Conservation (phyloP, 805 yeast genomes). For the Ogataea degrootiae region DNA sequence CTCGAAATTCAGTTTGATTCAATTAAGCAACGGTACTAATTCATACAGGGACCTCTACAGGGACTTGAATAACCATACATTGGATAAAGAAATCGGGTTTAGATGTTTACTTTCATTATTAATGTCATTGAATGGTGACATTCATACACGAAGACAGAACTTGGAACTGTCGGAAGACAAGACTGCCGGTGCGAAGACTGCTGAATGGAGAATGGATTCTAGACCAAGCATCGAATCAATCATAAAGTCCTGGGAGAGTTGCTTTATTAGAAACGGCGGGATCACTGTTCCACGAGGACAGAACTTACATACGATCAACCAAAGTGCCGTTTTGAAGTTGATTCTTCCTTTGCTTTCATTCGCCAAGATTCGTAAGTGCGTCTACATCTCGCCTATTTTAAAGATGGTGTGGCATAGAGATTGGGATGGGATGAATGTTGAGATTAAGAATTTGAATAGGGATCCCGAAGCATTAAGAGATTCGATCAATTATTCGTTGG, state of each 20-base stretch:
- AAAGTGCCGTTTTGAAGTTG: constrained; percentile 54
- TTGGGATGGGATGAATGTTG: constrained; percentile 61
- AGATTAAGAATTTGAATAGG: constrained; percentile 40
- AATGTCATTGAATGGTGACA: constrained; percentile 63
- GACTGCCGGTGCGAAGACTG: constrained; percentile 40
- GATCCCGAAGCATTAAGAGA: constrained; percentile 65
- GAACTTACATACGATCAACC: constrained; percentile 43
- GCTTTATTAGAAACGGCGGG: constrained; percentile 62
- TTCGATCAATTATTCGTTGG: constrained; percentile 52
- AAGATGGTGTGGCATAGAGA: constrained; percentile 58
- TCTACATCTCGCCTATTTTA: constrained; percentile 58
- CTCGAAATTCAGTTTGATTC: constrained; percentile 51
- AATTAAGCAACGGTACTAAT: constrained; percentile 51
- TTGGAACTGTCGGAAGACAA: constrained; percentile 27
- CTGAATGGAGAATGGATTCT: constrained; percentile 61
- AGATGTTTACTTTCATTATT: constrained; percentile 51
- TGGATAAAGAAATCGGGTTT: constrained; percentile 38
- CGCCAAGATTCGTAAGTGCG: constrained; percentile 62
- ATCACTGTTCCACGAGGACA: constrained; percentile 48
- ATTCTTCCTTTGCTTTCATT: constrained; percentile 62
- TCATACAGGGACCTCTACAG: constrained; percentile 48
- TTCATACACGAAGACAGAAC: constrained; percentile 46
- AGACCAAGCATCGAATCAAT: constrained; percentile 55
- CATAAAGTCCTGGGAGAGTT: constrained; percentile 63
- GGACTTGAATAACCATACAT: constrained; percentile 39